These are phyloP conservation scores for Lasiosphaeria miniovina DNA, from an alignment of 495 filamentous ascomycete species.

Conservation along the genomic window DNA sequence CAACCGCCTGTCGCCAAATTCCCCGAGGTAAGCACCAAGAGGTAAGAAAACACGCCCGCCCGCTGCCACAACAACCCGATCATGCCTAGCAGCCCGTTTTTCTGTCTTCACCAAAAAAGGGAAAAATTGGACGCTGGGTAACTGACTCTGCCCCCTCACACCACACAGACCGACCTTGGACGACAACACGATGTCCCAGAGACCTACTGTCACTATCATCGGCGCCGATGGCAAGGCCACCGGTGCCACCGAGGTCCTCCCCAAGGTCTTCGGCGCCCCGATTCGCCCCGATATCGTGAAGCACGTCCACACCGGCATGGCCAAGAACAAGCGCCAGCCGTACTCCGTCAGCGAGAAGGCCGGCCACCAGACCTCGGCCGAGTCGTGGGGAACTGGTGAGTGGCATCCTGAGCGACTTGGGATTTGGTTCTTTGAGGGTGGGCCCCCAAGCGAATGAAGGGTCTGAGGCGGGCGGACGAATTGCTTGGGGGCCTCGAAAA, in stretches of 20 bases:
- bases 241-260: conserved; percentile 82
- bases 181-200: conserved; percentile 73
- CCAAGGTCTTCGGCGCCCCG: conserved; percentile 89
- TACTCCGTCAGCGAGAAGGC: conserved; percentile 99
- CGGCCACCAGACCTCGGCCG: conserved; percentile 98
- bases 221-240: conserved; percentile 86
- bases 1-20: conserved; percentile 26
- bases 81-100: neutral
- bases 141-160: conserved; percentile 7
- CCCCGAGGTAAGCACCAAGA: conserved; percentile 28
- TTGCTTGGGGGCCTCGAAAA: neutral
- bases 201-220: conserved; percentile 94
- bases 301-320: conserved; percentile 97
- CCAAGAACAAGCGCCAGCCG: conserved; percentile 99
- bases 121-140: neutral
- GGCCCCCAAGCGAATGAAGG: neutral
- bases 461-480: conserved; percentile 6
- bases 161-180: conserved; percentile 19
- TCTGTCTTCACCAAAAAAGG: conserved; percentile 1
- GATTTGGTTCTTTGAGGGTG: conserved; percentile 3
- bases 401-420: conserved; percentile 28
- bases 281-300: conserved; percentile 99
- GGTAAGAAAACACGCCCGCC: conserved; percentile 6
- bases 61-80: neutral
- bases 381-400: conserved; percentile 99